Evolutionary conservation across 768 basidiomycete species (phyloP), one percentile per base, ranked within the genome.

Genomic region (Tylopilus sp.): DNA sequence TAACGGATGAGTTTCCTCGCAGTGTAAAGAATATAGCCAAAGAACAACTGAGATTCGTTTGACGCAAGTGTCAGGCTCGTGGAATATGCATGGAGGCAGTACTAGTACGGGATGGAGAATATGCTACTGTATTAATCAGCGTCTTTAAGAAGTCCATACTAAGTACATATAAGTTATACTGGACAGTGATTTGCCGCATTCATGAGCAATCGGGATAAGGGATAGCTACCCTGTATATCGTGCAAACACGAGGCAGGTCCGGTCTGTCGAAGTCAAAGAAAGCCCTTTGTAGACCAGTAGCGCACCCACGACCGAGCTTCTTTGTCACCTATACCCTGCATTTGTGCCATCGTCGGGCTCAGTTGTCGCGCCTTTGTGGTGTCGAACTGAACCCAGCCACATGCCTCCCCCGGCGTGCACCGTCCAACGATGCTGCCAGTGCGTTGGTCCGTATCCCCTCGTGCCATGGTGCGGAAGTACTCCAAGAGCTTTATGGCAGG

Each of bases 401-500:
- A 28, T 28, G 33, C 39, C 26, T 23, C 45, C 1, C 33, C 7
- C 12, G 44, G 31, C 12, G 31, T 33, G 31, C 31, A 18, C 17
- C 10, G 36, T 2, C 15, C 28, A 11, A n/a, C 36, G 4, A 17
- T 36, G 17, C 13, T 1, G 22, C 23, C 22, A n/a, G 11, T 9
- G 15, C 33, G 12, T 20, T 30, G 20, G 1, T 36, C 46, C 7
- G 21, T 26, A 21, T 47, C 47, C 12, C 47, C 12, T 26, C 4
- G 36, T 10, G 38, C 47, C 38, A 47, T 21, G 18, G n/a, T 36
- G 6, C 62, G 66, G 55, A 69, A 68, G 47, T 58, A 69, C 22
- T 59, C 61, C 2, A 71, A 26, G 0, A 71, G 54, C 41, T 71
- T 69, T 44, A 66, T 59, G 5, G 68, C 68, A 30, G 68, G 69